Evolutionary conservation across 2,329 filamentous ascomycete genomes (phyloP).

Genomic region (Aspergillus quadrilineatus): DNA sequence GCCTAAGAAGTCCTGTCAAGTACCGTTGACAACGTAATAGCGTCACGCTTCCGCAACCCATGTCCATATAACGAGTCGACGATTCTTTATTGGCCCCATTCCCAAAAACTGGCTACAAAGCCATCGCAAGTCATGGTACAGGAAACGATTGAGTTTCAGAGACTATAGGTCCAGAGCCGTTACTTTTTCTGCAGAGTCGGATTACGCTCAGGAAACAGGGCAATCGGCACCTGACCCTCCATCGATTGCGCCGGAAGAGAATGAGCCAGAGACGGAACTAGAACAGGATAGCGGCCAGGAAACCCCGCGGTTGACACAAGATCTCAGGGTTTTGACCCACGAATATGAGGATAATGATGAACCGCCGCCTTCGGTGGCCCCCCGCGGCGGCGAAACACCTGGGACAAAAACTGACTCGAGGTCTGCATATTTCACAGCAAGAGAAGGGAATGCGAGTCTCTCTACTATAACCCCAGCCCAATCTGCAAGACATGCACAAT

Average conservation of each 20-base stretch:
- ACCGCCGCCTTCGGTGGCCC: not conserved
- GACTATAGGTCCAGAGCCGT: constrained; percentile 50
- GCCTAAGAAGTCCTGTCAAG: not conserved
- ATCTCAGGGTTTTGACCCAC: constrained; percentile 27
- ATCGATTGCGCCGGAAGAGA: constrained; percentile 22
- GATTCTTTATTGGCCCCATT: constrained; percentile 65
- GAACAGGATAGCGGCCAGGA: constrained; percentile 16
- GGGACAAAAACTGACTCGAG: constrained; percentile 22
- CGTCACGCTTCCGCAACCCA: constrained; percentile 63
- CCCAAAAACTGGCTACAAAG: constrained; percentile 64
- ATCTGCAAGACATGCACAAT: constrained; percentile 15
- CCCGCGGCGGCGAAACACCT: not conserved
- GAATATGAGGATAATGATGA: constrained; percentile 21
- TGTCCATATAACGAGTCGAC: constrained; percentile 60
- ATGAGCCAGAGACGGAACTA: constrained; percentile 16
- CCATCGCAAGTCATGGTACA: constrained; percentile 64
- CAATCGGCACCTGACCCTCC: constrained; percentile 4
- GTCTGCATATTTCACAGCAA: constrained; percentile 35
- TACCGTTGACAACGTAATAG: constrained; percentile 30
- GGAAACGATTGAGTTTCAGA: constrained; percentile 41
- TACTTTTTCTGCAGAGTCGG: constrained; percentile 54
- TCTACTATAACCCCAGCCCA: constrained; percentile 17
- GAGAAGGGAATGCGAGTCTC: constrained; percentile 24
- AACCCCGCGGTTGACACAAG: not conserved
- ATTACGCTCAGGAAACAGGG: constrained; percentile 41